These are phyloP conservation scores for Mucor mucedo DNA, from an alignment of 371 early-diverging fungal species.

Conservation along the genomic window DNA sequence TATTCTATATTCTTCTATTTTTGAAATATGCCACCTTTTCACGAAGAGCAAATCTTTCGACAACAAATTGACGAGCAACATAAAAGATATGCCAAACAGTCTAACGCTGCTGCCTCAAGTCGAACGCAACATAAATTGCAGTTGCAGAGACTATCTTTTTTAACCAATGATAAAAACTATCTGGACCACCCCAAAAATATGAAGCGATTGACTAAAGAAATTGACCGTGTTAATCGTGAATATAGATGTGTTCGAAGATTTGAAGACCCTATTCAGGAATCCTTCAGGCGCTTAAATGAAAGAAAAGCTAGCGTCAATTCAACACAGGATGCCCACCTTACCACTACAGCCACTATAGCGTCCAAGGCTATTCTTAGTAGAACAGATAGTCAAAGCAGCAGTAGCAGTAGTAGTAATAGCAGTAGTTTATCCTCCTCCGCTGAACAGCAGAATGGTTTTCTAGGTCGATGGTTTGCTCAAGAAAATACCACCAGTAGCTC, in stretches of 20 bases:
- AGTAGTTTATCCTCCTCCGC: slow-evolving; percentile 7
- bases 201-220: slow-evolving; percentile 57
- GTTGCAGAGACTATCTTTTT: slow-evolving; percentile 53
- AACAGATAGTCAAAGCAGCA: slow-evolving; percentile 4
- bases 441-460: slow-evolving; percentile 13
- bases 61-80: slow-evolving; percentile 1
- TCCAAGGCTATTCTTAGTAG: neutral
- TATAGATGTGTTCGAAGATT: slow-evolving; percentile 42
- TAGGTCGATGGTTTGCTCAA: slow-evolving; percentile 20
- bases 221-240: slow-evolving; percentile 60
- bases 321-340: neutral
- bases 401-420: slow-evolving; percentile 7
- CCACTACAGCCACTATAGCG: neutral
- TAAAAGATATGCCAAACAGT: neutral
- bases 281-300: slow-evolving; percentile 35
- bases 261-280: slow-evolving; percentile 47
- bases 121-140: slow-evolving; percentile 61
- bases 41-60: slow-evolving; percentile 19
- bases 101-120: slow-evolving; percentile 5
- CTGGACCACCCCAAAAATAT: slow-evolving; percentile 59
- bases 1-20: neutral
- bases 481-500: slow-evolving; percentile 2
- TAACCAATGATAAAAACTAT: slow-evolving; percentile 57
- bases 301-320: neutral
- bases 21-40: slow-evolving; percentile 10